Evolutionary conservation across 805 yeast species (phyloP), one percentile per base, ranked within the genome.

Genomic region (Ogataea pignaliae): DNA sequence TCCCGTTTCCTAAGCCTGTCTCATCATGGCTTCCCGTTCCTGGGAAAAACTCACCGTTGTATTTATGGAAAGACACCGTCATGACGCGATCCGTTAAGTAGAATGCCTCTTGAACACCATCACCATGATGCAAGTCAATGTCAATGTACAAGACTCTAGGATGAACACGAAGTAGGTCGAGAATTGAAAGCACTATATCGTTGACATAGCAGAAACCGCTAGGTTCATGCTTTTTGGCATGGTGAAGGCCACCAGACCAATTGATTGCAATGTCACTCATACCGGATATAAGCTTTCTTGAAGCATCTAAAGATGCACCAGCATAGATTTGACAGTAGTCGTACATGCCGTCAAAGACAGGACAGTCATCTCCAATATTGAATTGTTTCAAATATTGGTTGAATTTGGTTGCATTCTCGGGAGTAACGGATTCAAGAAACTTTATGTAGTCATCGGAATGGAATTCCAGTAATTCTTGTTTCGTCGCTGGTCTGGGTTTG

Each of bases 61-160:
- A 91, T 66, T 89, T 91, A 72, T 90, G 98, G 73, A 90, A 90
- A 10, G 95, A 85, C 54, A 90, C 90, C 1, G 97, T 90, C 97
- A 90, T 89, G 37, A 90, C 98, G 47, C 98, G 71, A 64, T 90
- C 98, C 2, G 97, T 87, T 14, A 93, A 79, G 68, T 91, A 87
- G 60, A 91, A 91, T 1, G 97, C 97, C 65, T 91, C 98, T 64
- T 91, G 96, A 15, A 91, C 98, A 52, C 98, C 98, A 65, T 91
- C 98, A 37, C 98, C 98, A 60, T 91, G 98, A 64, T 91, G 98
- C 12, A 91, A 78, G 64, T 91, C 98, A 44, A 89, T 90, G 65
- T 91, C 98, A 43, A 91, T 86, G 63, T 91, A 91, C 61, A 91
- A 72, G 8, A 91, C 97, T 51, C 98, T 76, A 35, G 96, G 93